These are phyloP conservation scores for Penicillium capsulatum DNA, from an alignment of 2,329 filamentous ascomycete species.

Conservation along the genomic window DNA sequence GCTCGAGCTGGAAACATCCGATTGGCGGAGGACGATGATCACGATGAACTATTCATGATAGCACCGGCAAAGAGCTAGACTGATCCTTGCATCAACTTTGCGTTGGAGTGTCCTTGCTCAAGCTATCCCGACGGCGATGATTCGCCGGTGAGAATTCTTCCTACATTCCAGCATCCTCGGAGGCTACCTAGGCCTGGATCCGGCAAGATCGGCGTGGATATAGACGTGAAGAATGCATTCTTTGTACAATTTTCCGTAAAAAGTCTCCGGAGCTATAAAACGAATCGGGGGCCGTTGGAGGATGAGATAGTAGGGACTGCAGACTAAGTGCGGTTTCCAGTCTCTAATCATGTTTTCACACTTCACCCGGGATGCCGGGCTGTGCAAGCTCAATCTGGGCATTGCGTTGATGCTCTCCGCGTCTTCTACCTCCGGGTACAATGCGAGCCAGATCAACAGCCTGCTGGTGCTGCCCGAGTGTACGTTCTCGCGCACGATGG, in stretches of 20 bases:
- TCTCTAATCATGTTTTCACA: slow-evolving; percentile 5
- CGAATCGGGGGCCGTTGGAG: background rate
- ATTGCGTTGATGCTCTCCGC: slow-evolving; percentile 23
- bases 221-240: slow-evolving; percentile 4
- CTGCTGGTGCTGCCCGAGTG: slow-evolving; percentile 23
- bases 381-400: slow-evolving; percentile 20
- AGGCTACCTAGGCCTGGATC: background rate
- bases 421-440: slow-evolving; percentile 24
- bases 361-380: slow-evolving; percentile 10
- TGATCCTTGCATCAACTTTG: no score
- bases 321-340: background rate
- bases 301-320: background rate
- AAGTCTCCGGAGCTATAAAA: background rate
- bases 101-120: no score
- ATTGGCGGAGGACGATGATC: no score
- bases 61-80: no score
- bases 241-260: background rate
- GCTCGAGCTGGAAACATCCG: no score
- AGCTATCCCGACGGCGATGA: background rate
- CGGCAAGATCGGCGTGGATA: background rate
- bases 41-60: no score
- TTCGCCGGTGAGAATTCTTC: background rate
- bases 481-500: slow-evolving; percentile 3
- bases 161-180: background rate
- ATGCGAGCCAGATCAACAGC: slow-evolving; percentile 25